phyloP scores from a whole-genome alignment of 257 asterid species.

The Paraleonurus japonicus region DNA sequence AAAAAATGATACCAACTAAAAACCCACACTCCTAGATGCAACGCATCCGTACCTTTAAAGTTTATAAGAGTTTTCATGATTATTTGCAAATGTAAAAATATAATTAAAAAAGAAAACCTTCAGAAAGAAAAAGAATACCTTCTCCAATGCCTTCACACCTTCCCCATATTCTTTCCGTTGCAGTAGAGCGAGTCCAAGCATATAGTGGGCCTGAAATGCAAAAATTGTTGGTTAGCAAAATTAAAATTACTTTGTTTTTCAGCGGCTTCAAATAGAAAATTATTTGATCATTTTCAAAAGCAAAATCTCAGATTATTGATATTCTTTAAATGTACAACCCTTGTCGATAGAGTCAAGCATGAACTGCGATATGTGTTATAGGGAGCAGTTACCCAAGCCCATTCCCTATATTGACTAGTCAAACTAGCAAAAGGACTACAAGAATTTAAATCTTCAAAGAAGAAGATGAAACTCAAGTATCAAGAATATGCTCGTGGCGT shows the following conservation, averaged over 20 bases:
- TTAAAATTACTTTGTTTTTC: not conserved
- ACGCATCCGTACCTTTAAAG: not conserved
- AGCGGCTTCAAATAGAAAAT: not conserved
- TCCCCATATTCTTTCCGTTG: slow-evolving; percentile 47
- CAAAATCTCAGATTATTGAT: not conserved
- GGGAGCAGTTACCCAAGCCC: slow-evolving; percentile 4
- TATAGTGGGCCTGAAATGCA: slow-evolving; percentile 57
- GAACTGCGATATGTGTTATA: not conserved
- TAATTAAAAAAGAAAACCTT: not conserved
- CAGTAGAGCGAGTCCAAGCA: slow-evolving; percentile 72
- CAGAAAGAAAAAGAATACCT: slow-evolving; percentile 32
- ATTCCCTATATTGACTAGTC: not conserved
- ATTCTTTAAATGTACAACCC: not conserved
- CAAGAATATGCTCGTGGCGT: not conserved
- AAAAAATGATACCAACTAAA: not conserved
- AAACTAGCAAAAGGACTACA: not conserved
- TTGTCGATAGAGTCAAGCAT: slow-evolving; percentile 2
- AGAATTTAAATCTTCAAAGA: not conserved
- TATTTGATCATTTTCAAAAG: not conserved
- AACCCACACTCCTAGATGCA: slow-evolving; percentile 8
- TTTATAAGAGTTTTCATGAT: not conserved
- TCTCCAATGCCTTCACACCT: slow-evolving; percentile 64
- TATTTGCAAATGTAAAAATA: not conserved
- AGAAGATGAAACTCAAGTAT: not conserved
- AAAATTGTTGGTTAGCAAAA: slow-evolving; percentile 12